Evolutionary conservation across 306 rosid genomes (phyloP).

Genomic region (Lathyrus sativus): DNA sequence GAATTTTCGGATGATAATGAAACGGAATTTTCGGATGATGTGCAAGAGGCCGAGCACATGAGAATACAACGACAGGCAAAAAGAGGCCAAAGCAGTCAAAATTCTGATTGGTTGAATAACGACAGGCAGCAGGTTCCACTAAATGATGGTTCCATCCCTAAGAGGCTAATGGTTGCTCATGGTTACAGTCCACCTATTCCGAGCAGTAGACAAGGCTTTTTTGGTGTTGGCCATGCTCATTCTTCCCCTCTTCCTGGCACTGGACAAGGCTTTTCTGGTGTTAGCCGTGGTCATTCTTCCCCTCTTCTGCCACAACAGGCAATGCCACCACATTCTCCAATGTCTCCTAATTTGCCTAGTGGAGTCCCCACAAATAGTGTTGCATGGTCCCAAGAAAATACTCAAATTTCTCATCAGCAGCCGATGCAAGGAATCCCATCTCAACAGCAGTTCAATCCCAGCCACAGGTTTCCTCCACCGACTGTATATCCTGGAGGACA

Average conservation of each 20-base stretch:
- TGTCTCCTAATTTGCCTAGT: neutral
- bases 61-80: slow-evolving; percentile 52
- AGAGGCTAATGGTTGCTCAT: slow-evolving; percentile 28
- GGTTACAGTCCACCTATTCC: slow-evolving; percentile 40
- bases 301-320: too few relatives aligned
- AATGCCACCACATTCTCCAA: too few relatives aligned
- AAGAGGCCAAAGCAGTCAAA: slow-evolving; percentile 50
- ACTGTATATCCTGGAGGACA: slow-evolving; percentile 32
- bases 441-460: slow-evolving; percentile 45
- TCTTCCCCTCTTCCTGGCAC: slow-evolving; percentile 35
- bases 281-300: too few relatives aligned
- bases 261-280: slow-evolving; percentile 41
- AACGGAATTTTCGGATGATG: slow-evolving; percentile 81
- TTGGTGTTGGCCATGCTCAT: slow-evolving; percentile 30
- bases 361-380: slow-evolving; percentile 46
- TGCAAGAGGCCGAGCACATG: slow-evolving; percentile 67
- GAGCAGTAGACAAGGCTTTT: slow-evolving; percentile 41
- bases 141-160: slow-evolving; percentile 24
- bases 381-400: slow-evolving; percentile 48
- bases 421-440: slow-evolving; percentile 41
- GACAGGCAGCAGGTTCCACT: slow-evolving; percentile 32
- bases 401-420: slow-evolving; percentile 47
- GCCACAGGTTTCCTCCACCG: slow-evolving; percentile 33
- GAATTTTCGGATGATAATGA: slow-evolving; percentile 86
- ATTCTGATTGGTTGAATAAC: slow-evolving; percentile 35